These are phyloP conservation scores for Laburnicola sp. DNA, from an alignment of 2,329 filamentous ascomycete genomes.

Conservation along the genomic window DNA sequence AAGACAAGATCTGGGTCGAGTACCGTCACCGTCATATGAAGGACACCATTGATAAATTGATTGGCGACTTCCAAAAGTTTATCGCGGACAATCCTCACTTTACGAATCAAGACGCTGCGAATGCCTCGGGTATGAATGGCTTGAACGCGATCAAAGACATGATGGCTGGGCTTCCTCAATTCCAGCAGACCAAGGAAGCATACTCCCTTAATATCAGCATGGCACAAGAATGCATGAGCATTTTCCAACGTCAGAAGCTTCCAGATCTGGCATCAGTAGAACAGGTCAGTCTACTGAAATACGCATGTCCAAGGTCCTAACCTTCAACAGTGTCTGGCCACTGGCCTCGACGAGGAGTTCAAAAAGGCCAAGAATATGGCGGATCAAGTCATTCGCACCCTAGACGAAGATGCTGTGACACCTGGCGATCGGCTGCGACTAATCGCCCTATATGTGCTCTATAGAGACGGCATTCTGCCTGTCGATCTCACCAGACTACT, in stretches of 20 bases:
- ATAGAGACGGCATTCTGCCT: constrained; percentile 78
- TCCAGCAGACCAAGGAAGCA: constrained; percentile 91
- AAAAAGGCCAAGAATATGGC: constrained; percentile 88
- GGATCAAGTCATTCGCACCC: constrained; percentile 79
- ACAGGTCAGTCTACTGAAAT: constrained; percentile 56
- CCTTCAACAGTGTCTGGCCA: constrained; percentile 68
- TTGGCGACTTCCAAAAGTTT: constrained; percentile 90
- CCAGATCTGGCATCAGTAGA: constrained; percentile 85
- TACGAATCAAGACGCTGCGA: constrained; percentile 69
- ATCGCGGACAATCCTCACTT: constrained; percentile 88
- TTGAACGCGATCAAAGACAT: constrained; percentile 95
- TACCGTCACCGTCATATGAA: constrained; percentile 98
- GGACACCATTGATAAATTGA: constrained; percentile 91
- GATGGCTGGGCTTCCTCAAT: constrained; percentile 91
- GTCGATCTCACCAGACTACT: constrained; percentile 85
- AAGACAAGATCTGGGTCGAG: constrained; percentile 92
- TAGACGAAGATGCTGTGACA: constrained; percentile 79
- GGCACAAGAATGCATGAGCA: constrained; percentile 96
- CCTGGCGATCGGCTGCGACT: constrained; percentile 79
- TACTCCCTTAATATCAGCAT: constrained; percentile 95
- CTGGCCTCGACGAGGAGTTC: constrained; percentile 89
- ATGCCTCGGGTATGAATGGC: constrained; percentile 76
- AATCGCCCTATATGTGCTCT: constrained; percentile 82
- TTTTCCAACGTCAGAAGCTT: constrained; percentile 82
- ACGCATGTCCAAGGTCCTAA: background rate